Evolutionary conservation across 1,284 basidiomycete species (phyloP), one percentile per base, ranked within the genome.

Genomic region (Austropuccinia psidii): DNA sequence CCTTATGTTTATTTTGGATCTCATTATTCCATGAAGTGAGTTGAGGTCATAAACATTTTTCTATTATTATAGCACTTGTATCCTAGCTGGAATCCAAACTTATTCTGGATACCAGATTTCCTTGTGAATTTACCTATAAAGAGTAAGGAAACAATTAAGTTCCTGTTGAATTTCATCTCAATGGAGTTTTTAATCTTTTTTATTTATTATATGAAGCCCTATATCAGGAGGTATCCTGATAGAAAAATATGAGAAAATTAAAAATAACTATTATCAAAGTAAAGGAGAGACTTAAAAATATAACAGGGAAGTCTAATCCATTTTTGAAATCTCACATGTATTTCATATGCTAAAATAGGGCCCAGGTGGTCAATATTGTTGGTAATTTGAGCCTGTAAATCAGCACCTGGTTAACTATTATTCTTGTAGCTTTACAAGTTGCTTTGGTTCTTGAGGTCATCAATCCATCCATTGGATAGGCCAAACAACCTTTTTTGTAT

Each of bases 221-320:
- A 19, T 58, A 49, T 69, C 67, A 33, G 67, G 67, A 43, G 67
- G 67, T 45, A 69, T 58, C 4, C 67, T 69, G 31, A 37, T 6
- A 39, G 6, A 49, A 6, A n/a, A n/a, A 24, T n/a, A 49, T n/a
- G 24, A 49, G 27, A 50, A 50, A 6, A 50, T 3, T 5, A n/a
- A 50, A n/a, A 13, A 5, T n/a, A 19, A n/a, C 7, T 21, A 4
- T 1, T 21, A 50, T 8, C 21, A 57, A 13, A 19, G 33, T 27
- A 8, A 57, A n/a, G 27, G n/a, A 17, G 33, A 1, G 4, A 33
- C 54, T 57, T 31, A 57, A 27, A 33, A 27, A 33, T 57, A 57
- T n/a, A 57, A 57, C n/a, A 57, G 35, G 29, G 27, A 27, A 33
- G 54, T 57, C 29, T 57, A 27, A 57, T 57, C 54, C 54, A 57